phyloP scores from a whole-genome alignment of 257 asterid species.

The Mitragyna speciosa region DNA sequence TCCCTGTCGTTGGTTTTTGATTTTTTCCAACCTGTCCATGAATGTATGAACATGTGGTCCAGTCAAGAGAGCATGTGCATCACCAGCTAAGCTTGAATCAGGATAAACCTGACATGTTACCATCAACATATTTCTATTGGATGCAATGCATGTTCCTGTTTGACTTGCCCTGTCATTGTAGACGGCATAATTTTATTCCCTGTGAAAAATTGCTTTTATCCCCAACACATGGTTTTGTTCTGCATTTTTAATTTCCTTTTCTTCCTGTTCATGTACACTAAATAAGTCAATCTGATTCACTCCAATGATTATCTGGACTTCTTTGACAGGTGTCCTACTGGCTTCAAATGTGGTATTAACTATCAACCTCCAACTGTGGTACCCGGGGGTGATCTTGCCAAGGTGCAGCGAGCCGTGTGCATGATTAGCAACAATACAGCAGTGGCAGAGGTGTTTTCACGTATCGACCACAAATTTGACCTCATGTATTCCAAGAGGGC shows the following conservation, averaged over 20 bases:
- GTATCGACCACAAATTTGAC: slow-evolving; percentile 87
- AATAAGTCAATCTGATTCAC: background rate
- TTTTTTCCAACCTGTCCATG: background rate
- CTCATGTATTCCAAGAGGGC: slow-evolving; percentile 94
- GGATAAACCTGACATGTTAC: background rate
- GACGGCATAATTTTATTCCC: background rate
- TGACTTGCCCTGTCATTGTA: background rate
- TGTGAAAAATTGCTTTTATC: no score
- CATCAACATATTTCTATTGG: background rate
- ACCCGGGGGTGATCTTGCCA: slow-evolving; percentile 91
- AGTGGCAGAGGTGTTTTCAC: slow-evolving; percentile 88
- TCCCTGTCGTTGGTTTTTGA: no score
- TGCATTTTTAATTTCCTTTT: background rate
- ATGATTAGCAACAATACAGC: slow-evolving; percentile 96
- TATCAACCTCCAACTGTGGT: slow-evolving; percentile 90
- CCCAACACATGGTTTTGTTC: no score
- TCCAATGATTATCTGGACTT: background rate
- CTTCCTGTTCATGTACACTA: background rate
- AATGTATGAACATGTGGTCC: slow-evolving; percentile 17
- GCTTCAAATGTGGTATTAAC: slow-evolving; percentile 89
- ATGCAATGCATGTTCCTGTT: background rate
- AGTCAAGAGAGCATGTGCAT: slow-evolving; percentile 10
- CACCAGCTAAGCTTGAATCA: background rate
- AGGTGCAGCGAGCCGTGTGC: slow-evolving; percentile 90
- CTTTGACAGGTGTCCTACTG: slow-evolving; percentile 82